Evolutionary conservation across 495 filamentous ascomycete genomes (phyloP), one percentile per base, ranked within the genome.

Genomic region (Tuber microsphaerosporum): DNA sequence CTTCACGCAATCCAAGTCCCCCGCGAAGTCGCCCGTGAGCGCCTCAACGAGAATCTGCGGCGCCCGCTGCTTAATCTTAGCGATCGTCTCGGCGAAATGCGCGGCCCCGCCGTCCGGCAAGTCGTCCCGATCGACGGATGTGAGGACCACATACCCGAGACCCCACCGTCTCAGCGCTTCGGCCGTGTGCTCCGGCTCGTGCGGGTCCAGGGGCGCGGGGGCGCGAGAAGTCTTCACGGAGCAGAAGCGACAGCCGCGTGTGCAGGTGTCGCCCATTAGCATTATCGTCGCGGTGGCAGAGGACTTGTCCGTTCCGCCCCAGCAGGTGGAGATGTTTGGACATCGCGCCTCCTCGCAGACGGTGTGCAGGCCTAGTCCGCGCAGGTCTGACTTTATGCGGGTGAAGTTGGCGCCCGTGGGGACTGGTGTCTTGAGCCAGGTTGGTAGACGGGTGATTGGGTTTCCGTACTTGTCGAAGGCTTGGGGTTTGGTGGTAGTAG

Each of bases 241-340:
- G 87, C 95, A 99, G 87, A 99, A 99, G 65, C 96, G 90, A 84
- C 95, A 99, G 34, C 95, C 95, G 42, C 95, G 90, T 14, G 95
- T 99, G 85, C 95, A 99, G 10, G 95, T 97, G 82, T 99, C 95
- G 77, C 95, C 95, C 94, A 98, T 97, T 10, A 98, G 87, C 96
- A 99, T 98, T 85, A 99, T 98, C 14, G 95, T 99, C 0, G 96
- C 95, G 41, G 95, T 99, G 2, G 96, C 96, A 37, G 93, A 90
- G 71, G 90, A 88, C 85, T 97, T 97, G 84, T 91, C 89, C 80
- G 85, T 88, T 46, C 95, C 95, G 74, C 95, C 95, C 95, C 95
- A 99, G 87, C 95, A 99, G 83, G 97, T 93, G 77, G 91, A 93
- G 72, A 99, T 98, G 83, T 99, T 99, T 65, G 95, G 95, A 84